phyloP scores from a whole-genome alignment of 352 stramenopile species.

The Globisporangium perplexum region DNA sequence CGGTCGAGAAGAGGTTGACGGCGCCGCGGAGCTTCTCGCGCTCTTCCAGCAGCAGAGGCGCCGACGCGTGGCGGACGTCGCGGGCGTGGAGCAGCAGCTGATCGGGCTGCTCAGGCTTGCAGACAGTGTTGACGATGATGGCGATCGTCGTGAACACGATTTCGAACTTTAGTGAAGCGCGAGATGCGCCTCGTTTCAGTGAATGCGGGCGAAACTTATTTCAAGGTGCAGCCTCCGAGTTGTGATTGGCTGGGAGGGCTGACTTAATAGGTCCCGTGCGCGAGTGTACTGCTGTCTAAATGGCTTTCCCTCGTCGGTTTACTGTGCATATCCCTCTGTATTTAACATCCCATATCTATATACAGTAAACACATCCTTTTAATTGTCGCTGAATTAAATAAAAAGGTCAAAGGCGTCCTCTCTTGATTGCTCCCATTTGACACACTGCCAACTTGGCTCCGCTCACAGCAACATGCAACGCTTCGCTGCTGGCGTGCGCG shows the following conservation, averaged over 20 bases:
- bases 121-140: too few relatives aligned
- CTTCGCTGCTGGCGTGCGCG: background rate
- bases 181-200: too few relatives aligned
- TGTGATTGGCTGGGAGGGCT: background rate
- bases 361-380: background rate
- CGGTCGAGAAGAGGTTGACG: background rate
- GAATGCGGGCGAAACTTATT: background rate
- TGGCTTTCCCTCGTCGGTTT: background rate
- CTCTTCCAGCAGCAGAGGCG: constrained; percentile 7
- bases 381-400: background rate
- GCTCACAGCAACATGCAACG: background rate
- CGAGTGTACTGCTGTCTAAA: background rate
- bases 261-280: background rate
- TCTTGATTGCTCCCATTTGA: too few relatives aligned
- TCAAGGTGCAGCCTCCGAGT: background rate
- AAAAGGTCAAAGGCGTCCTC: background rate
- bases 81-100: constrained; percentile 8
- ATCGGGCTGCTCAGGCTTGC: background rate
- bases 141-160: too few relatives aligned
- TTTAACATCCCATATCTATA: background rate
- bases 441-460: background rate
- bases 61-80: constrained; percentile 1
- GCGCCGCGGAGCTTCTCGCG: background rate
- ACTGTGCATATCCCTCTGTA: background rate
- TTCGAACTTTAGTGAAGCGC: too few relatives aligned